Evolutionary conservation across 441 rosid species (phyloP).

Genomic region (Rhodomyrtus psidioides): DNA sequence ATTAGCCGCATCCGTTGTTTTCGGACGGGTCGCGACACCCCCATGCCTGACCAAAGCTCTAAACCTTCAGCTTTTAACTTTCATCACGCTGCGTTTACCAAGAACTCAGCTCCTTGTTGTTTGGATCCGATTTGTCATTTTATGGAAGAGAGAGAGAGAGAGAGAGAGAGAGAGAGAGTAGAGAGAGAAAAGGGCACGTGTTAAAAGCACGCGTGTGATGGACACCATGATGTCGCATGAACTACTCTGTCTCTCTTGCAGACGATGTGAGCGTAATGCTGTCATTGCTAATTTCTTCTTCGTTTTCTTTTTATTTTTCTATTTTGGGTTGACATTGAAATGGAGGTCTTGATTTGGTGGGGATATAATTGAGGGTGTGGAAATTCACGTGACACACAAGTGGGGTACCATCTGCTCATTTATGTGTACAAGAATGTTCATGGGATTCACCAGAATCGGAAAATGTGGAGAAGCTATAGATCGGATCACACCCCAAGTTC

Average conservation of each 20-base stretch:
- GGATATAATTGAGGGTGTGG: background rate
- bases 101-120: background rate
- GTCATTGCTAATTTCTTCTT: background rate
- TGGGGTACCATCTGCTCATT: background rate
- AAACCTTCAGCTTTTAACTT: background rate
- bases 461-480: background rate
- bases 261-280: background rate
- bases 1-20: no score
- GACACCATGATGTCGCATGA: background rate
- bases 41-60: background rate
- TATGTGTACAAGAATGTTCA: background rate
- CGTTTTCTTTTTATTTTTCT: rapidly evolving
- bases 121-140: background rate
- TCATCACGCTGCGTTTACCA: background rate
- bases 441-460: background rate
- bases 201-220: background rate
- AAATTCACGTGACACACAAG: background rate
- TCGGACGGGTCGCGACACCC: no score
- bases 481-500: background rate
- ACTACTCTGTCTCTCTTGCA: background rate
- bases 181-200: background rate
- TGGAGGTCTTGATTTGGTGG: background rate
- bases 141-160: no score
- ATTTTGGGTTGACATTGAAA: background rate
- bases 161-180: background rate